Evolutionary conservation across 202 grass and related monocot species (phyloP).

Genomic region (Musa balbisiana): DNA sequence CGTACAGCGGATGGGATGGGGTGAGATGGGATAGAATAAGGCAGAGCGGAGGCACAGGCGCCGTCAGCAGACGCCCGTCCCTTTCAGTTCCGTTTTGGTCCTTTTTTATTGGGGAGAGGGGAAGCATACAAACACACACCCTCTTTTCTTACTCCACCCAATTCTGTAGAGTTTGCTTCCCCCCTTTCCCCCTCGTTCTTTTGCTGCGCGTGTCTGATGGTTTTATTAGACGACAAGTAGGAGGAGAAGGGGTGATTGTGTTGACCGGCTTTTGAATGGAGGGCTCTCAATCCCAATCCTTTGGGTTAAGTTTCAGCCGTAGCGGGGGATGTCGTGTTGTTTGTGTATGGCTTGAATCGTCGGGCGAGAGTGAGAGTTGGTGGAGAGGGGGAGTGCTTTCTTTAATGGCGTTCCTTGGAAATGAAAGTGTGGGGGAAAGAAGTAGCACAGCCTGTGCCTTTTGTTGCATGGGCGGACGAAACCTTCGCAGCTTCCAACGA

Average conservation of each 20-base stretch:
- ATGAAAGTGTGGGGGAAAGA: constrained; percentile 22
- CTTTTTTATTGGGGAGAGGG: neutral
- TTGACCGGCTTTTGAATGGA: too few relatives aligned
- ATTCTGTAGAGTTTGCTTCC: neutral
- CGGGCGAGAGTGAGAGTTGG: neutral
- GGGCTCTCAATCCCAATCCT: too few relatives aligned
- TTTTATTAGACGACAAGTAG: neutral
- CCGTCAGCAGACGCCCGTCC: constrained; percentile 1
- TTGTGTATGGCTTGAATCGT: neutral
- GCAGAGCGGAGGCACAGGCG: neutral
- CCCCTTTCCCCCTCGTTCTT: neutral
- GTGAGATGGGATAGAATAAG: neutral
- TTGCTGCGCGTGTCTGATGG: neutral
- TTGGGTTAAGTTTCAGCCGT: too few relatives aligned
- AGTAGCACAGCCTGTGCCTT: neutral
- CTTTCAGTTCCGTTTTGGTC: constrained; percentile 9
- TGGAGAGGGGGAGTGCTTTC: neutral
- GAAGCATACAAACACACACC: neutral
- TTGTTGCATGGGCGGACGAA: constrained; percentile 16
- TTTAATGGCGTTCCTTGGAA: constrained; percentile 13
- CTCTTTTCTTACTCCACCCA: neutral
- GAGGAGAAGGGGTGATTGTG: too few relatives aligned
- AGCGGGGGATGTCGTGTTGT: neutral
- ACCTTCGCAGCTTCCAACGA: constrained; percentile 4
- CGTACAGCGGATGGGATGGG: neutral